Percentiles rank a stretch among this genome's conserved stretches.
Evolutionary conservation across 805 yeast genomes (phyloP).

Genomic region (Myxozyma kluyveri): DNA sequence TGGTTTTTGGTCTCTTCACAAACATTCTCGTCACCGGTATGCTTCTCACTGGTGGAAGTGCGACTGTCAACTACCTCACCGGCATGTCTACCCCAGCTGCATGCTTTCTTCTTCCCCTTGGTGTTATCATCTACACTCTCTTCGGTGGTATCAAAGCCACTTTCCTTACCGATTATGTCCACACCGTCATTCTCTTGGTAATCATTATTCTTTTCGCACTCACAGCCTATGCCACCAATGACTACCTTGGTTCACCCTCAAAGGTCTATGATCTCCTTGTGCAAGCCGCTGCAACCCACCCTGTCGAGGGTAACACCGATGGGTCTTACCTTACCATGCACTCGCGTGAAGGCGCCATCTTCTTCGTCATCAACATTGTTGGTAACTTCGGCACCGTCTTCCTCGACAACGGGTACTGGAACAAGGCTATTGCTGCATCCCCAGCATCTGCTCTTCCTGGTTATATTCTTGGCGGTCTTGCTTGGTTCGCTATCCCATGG

Average conservation of each 20-base stretch:
- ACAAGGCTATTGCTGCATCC: constrained; percentile 46
- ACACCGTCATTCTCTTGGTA: constrained; percentile 75
- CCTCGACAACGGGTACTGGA: constrained; percentile 41
- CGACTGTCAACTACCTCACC: constrained; percentile 73
- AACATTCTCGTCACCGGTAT: constrained; percentile 88
- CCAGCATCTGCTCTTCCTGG: constrained; percentile 45
- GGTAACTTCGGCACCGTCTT: constrained; percentile 41
- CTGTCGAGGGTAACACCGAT: constrained; percentile 73
- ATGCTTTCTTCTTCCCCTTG: constrained; percentile 76
- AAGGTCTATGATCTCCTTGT: constrained; percentile 72
- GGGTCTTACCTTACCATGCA: constrained; percentile 89
- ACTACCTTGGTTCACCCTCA: constrained; percentile 75
- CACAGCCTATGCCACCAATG: constrained; percentile 69
- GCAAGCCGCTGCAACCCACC: constrained; percentile 56
- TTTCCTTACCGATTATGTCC: constrained; percentile 73
- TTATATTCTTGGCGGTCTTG: constrained; percentile 47
- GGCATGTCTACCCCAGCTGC: constrained; percentile 83
- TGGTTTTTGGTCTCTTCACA: constrained; percentile 76
- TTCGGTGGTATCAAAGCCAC: constrained; percentile 85
- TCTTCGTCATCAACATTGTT: constrained; percentile 73
- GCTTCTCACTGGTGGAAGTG: constrained; percentile 88
- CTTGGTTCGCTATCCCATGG: constrained; percentile 48
- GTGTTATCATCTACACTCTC: constrained; percentile 69
- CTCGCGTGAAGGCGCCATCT: constrained; percentile 81
- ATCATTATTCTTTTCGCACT: constrained; percentile 80